phyloP scores from a whole-genome alignment of 2,329 filamentous ascomycete genomes.

The Penicillium griseofulvum region DNA sequence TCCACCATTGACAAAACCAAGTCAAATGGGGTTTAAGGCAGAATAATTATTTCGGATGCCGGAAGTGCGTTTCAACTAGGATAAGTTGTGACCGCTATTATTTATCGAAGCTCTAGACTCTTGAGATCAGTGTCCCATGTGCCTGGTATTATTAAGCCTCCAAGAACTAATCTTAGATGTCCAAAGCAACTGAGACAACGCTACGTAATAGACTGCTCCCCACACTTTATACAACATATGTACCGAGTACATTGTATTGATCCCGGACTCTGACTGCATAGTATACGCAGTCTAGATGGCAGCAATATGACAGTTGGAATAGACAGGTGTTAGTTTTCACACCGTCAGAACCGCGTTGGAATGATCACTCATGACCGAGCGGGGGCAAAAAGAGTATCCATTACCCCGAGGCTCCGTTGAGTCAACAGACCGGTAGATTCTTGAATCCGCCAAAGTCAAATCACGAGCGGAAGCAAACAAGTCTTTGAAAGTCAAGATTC shows the following conservation, averaged over 20 bases:
- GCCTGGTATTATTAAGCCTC: conserved; percentile 1
- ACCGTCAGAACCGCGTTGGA: background rate
- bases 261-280: background rate
- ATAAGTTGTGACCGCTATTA: conserved; percentile 4
- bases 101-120: conserved; percentile 8
- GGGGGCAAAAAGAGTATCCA: background rate
- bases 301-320: background rate
- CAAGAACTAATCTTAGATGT: conserved; percentile 7
- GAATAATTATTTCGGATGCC: conserved; percentile 12
- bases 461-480: background rate
- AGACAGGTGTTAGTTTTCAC: background rate
- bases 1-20: conserved; percentile 8
- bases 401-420: background rate
- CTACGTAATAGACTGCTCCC: conserved; percentile 11
- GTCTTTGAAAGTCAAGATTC: background rate
- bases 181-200: conserved; percentile 8
- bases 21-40: conserved; percentile 1
- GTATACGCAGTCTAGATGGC: background rate
- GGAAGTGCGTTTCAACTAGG: conserved; percentile 2
- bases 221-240: background rate
- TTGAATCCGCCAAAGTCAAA: background rate
- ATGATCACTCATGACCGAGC: background rate
- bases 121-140: background rate
- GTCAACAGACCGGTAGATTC: background rate
- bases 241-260: background rate